phyloP scores from a whole-genome alignment of 2,329 filamentous ascomycete genomes.

The Rhynchosporium agropyri region DNA sequence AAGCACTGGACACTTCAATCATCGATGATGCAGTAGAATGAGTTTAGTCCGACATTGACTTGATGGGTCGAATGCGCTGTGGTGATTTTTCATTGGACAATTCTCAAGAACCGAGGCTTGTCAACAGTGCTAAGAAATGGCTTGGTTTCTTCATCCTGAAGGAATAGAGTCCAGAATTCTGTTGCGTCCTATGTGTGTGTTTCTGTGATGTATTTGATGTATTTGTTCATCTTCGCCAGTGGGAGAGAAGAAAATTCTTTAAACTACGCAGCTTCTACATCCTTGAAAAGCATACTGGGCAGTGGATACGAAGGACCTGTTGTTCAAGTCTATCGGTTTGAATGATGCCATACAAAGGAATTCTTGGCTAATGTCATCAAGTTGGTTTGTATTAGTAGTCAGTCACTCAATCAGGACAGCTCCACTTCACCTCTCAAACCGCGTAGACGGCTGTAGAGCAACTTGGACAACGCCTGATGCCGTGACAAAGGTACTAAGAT shows the following conservation, averaged over 20 bases:
- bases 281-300: constrained; percentile 34
- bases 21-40: constrained; percentile 39
- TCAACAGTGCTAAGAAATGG: constrained; percentile 14
- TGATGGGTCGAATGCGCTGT: not conserved
- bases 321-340: not conserved
- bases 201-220: constrained; percentile 20
- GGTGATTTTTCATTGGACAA: not conserved
- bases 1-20: constrained; percentile 46
- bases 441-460: not conserved
- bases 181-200: constrained; percentile 13
- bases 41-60: not conserved
- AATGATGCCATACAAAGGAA: constrained; percentile 17
- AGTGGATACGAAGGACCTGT: constrained; percentile 45
- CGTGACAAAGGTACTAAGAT: constrained; percentile 47
- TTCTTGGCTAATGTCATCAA: constrained; percentile 17
- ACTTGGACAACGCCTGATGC: constrained; percentile 6
- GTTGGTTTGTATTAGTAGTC: not conserved
- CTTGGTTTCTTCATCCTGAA: constrained; percentile 13
- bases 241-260: not conserved
- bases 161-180: constrained; percentile 21
- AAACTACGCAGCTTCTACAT: constrained; percentile 17
- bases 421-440: not conserved
- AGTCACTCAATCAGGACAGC: constrained; percentile 15
- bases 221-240: constrained; percentile 16
- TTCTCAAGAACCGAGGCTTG: not conserved